Conservation (phyloP, 495 filamentous ascomycete genomes). For the Friedmanniomyces endolithicus region DNA sequence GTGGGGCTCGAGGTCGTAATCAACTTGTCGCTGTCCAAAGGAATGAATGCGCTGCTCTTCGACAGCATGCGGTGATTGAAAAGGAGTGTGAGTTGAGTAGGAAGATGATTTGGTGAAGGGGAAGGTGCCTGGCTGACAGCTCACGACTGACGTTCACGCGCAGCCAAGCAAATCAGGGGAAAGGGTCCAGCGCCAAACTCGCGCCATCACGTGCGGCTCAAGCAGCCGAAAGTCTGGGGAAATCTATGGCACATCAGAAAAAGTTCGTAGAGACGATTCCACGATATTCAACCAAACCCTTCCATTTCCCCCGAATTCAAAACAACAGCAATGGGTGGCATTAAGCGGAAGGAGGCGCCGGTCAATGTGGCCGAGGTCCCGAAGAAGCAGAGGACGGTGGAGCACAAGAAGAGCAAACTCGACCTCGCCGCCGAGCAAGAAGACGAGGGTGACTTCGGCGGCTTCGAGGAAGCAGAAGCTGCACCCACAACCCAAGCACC, state of each 20-base stretch:
- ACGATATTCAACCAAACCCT: no score
- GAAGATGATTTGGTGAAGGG: background rate
- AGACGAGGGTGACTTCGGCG: slow-evolving; percentile 15
- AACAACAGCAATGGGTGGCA: slow-evolving; percentile 6
- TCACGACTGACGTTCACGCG: no score
- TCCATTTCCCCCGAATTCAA: background rate
- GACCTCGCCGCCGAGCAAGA: background rate
- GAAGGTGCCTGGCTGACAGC: background rate
- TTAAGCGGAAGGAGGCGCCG: slow-evolving; percentile 20
- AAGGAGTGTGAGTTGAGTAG: background rate
- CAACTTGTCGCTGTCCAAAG: background rate
- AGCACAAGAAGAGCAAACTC: slow-evolving; percentile 1
- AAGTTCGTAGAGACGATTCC: no score
- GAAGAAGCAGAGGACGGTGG: slow-evolving; percentile 20
- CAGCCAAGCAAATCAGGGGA: background rate
- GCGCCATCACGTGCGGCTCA: background rate
- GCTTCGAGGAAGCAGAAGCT: slow-evolving; percentile 10
- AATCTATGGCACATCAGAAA: no score
- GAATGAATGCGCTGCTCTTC: background rate
- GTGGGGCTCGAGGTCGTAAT: no score
- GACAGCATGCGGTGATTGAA: no score
- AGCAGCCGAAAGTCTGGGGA: no score
- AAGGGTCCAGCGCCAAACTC: background rate
- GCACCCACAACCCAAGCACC: background rate
- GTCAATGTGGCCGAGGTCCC: background rate